Base-by-base conservation (phyloP, 345 rosid species). In the Linum lewisii region DNA sequence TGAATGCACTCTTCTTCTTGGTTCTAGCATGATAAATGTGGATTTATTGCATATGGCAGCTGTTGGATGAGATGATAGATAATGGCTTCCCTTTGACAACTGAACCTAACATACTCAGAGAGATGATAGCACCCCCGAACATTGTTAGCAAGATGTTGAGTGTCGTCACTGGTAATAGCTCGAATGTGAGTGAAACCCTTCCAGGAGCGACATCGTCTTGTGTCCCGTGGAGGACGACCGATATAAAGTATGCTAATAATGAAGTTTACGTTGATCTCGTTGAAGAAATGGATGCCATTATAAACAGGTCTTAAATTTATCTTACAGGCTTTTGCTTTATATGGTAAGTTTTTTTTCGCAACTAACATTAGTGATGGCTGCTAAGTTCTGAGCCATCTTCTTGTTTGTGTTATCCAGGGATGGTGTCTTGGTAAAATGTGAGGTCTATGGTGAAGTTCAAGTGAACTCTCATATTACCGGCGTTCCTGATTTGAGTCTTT, bases 51-150 rank as follows among this genome's bases (percentile, higher is more conserved):
- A 55, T 55, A 34, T 70, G 79, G 82, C 87, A 92, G 96, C 93
- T 88, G 62, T 66, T 88, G 75, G 97, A 93, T 71, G 97, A 93
- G 87, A 93, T 93, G 99, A 90, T 93, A 69, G 95, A 87, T 72
- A 93, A 93, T 69, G 97, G 97, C 63, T 90, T 84, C 78, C 99
- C 99, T 29, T 89, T 93, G 63, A 87, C 97, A 20, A 90, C 97
- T 52, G 99, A 93, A 77, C 88, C 86, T 23, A 90, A 84, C 68
- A 85, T 90, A 65, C 71, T 93, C 15, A 84, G 87, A 53, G 97
- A 90, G 82, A 90, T 93, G 97, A 93, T 93, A 64, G 87, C 96
- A 68, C 95, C 92, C 26, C 96, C 97, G 5, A 87, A 80, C 73
- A 73, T 93, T 29, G 96, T 87, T 56, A 90, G 84, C 83, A 90